Base-by-base conservation (phyloP, 768 basidiomycete genomes). In the Pleurotus giganteus region DNA sequence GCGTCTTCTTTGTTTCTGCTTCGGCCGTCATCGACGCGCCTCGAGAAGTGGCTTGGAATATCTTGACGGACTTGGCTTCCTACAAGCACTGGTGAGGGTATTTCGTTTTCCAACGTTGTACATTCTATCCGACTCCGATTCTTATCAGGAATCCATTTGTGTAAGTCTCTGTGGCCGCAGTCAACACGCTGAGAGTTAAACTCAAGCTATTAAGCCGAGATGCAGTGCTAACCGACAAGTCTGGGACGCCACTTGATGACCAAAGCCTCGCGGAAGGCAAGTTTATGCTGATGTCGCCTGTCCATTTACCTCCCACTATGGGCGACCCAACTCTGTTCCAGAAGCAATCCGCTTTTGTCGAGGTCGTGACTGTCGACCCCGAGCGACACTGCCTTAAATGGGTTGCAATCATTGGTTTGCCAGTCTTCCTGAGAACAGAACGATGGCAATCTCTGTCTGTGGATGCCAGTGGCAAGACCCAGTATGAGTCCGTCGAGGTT, bases 381-480 rank as follows among this genome's bases (percentile, higher is more conserved):
- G 79, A 77, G 26, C 75, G 79, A 47, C 75, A 77, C 63, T 79
- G 81, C 28, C 76, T 81, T 28, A 77, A 84, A 17, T 90, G 88
- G 88, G 61, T 67, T 29, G 72, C 73, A 28, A 58, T 67, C 19
- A 65, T 66, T 0, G 58, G 71, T 27, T 80, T 82, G 1, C 34
- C 56, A 0, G 84, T 79, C 75, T 56, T 85, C n/a, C 59, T 89
- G 26, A 55, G 58, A 26, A 69, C 80, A 2, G 80, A 82, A 56
- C 75, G 88, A 13, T 89, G 86, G 86, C 88, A 90, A 66, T 72
- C 71, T 54, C 64, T 90, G 50, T 78, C 71, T 27, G 71, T 76
- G 7, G 79, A 74, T 36, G 74, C 71, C 1, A 81, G 77, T 32
- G 77, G 80, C 60, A 70, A 71, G 59, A 87, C 85, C 26, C 76